Evolutionary conservation across 768 basidiomycete genomes (phyloP).

Genomic region (Hericium erinaceus): DNA sequence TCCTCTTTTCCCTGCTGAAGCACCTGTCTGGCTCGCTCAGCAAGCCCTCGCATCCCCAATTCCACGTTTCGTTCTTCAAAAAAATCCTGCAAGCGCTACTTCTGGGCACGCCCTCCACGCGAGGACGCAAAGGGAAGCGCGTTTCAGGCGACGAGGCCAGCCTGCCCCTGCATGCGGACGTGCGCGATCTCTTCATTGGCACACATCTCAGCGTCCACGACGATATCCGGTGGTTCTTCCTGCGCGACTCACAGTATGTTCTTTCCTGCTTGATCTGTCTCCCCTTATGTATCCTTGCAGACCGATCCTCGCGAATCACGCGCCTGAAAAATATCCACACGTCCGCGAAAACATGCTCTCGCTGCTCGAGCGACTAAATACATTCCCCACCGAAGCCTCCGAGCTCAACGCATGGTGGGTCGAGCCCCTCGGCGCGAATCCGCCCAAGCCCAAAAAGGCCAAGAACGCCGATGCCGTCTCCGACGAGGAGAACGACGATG

Average conservation of each 20-base stretch:
- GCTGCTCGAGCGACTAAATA: slow-evolving; percentile 56
- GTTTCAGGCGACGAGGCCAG: slow-evolving; percentile 16
- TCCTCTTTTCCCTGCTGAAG: slow-evolving; percentile 68
- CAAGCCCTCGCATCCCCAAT: slow-evolving; percentile 44
- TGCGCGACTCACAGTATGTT: slow-evolving; percentile 66
- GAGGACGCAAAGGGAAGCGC: slow-evolving; percentile 13
- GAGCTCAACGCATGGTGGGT: slow-evolving; percentile 81
- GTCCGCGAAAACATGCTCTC: slow-evolving; percentile 47
- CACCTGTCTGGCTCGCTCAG: slow-evolving; percentile 64
- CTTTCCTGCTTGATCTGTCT: background rate
- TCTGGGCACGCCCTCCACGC: slow-evolving; percentile 45
- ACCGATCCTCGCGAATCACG: slow-evolving; percentile 19
- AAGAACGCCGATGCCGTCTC: slow-evolving; percentile 18
- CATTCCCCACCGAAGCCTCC: slow-evolving; percentile 60
- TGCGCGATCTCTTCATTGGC: slow-evolving; percentile 53
- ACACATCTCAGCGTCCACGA: slow-evolving; percentile 73
- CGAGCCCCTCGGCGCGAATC: slow-evolving; percentile 49
- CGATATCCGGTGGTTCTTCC: slow-evolving; percentile 85
- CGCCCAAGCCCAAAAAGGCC: slow-evolving; percentile 36
- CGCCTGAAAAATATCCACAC: slow-evolving; percentile 22
- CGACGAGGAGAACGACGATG: slow-evolving; percentile 18
- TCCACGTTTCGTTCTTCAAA: slow-evolving; percentile 60
- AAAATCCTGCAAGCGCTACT: slow-evolving; percentile 53
- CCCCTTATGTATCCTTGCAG: slow-evolving; percentile 18
- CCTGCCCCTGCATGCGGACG: slow-evolving; percentile 43